phyloP scores from a whole-genome alignment of 139 green algal species.

The Micractinium conductrix region DNA sequence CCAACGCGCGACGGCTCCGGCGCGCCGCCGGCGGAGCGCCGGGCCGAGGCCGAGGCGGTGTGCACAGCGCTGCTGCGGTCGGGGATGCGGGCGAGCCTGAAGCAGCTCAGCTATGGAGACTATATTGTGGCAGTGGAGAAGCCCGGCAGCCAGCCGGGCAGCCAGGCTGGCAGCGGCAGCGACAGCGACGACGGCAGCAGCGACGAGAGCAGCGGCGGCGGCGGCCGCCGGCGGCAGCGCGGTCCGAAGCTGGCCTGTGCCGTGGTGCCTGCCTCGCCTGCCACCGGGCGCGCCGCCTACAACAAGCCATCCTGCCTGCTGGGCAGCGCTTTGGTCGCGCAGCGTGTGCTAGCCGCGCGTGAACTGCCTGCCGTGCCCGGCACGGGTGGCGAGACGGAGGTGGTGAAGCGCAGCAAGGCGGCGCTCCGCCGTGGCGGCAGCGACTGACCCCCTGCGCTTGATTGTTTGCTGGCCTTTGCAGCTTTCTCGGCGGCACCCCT shows the following conservation, averaged over 20 bases:
- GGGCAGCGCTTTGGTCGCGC: constrained; percentile 14
- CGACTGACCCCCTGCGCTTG: too few relatives aligned
- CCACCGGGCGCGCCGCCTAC: constrained; percentile 3
- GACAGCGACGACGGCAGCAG: not conserved
- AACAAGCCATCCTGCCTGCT: not conserved
- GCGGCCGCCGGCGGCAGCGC: not conserved
- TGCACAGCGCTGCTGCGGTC: not conserved
- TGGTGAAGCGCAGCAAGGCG: not conserved
- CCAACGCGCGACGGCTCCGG: not conserved
- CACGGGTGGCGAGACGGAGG: not conserved
- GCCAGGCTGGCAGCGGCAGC: not conserved
- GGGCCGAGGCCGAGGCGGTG: constrained; percentile 9
- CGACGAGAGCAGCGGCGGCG: not conserved
- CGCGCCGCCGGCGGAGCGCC: not conserved
- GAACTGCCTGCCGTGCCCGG: not conserved
- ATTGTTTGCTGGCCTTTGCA: too few relatives aligned
- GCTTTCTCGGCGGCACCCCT: too few relatives aligned
- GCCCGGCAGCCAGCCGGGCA: too few relatives aligned
- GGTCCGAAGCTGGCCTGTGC: not conserved
- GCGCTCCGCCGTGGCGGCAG: not conserved
- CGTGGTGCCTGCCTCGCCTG: not conserved
- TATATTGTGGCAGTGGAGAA: not conserved
- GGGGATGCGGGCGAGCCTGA: constrained; percentile 5
- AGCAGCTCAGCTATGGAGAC: constrained; percentile 15
- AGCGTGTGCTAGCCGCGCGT: constrained; percentile 13